A percentile compares a stretch with the other conserved stretches of the same genome.
phyloP scores from a whole-genome alignment of 176 grass and related monocot genomes.

The Pontederia paniculata region DNA sequence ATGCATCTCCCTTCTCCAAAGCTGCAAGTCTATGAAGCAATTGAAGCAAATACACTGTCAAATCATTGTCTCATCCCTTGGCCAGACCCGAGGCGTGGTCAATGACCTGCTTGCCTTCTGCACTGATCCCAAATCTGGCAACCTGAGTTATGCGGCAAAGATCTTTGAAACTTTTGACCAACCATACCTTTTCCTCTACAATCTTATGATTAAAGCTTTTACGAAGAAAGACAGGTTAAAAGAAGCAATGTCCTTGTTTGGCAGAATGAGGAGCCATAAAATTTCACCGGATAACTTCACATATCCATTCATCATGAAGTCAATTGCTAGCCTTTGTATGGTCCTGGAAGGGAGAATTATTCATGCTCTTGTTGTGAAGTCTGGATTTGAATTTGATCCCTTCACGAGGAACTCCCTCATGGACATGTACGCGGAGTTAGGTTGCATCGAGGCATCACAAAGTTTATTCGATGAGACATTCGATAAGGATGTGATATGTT shows the following conservation, averaged over 20 bases:
- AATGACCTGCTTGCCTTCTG: slow-evolving; percentile 15
- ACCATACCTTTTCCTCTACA: slow-evolving; percentile 35
- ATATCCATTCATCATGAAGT: slow-evolving; percentile 53
- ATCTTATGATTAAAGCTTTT: slow-evolving; percentile 47
- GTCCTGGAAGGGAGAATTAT: slow-evolving; percentile 30
- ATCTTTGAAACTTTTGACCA: slow-evolving; percentile 18
- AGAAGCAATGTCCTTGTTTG: slow-evolving; percentile 32
- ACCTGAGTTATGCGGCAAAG: slow-evolving; percentile 19
- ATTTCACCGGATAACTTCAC: slow-evolving; percentile 56
- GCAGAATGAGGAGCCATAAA: slow-evolving; percentile 31
- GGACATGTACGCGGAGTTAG: slow-evolving; percentile 39
- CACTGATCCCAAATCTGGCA: slow-evolving; percentile 4
- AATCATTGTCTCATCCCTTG: slow-evolving; percentile 12
- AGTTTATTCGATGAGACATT: slow-evolving; percentile 53
- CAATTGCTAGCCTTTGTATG: slow-evolving; percentile 35
- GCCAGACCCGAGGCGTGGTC: slow-evolving; percentile 11
- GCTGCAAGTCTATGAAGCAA: slow-evolving; percentile 18
- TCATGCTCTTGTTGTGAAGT: slow-evolving; percentile 29
- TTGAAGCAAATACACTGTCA: slow-evolving; percentile 21
- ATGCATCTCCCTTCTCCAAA: slow-evolving; percentile 16
- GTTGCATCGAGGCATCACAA: slow-evolving; percentile 12
- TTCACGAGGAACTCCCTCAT: slow-evolving; percentile 47
- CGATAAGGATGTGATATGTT: slow-evolving; percentile 20
- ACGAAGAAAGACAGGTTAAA: slow-evolving; percentile 24
- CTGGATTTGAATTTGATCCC: slow-evolving; percentile 36